Evolutionary conservation across 1,284 basidiomycete genomes (phyloP), one percentile per base, ranked within the genome.

Genomic region (Puccinia polysora): DNA sequence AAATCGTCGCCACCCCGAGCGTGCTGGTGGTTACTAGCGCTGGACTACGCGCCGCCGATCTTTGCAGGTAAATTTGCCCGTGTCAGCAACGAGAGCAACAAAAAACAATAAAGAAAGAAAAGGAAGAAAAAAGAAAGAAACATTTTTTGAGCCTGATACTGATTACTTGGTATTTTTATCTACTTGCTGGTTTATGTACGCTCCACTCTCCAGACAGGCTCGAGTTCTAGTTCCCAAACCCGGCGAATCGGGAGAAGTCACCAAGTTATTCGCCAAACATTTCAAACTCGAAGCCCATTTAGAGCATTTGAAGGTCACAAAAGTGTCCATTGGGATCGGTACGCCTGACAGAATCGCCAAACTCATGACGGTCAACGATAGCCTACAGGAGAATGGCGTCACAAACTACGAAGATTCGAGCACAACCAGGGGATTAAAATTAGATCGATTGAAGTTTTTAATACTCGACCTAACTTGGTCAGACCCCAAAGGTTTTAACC

Each of bases 261-360:
- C 65, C 23, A 68, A 68, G 53, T 40, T 68, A 23, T 68, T 68
- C 25, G 65, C 65, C 18, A 25, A 30, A 47, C 65, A 68, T 56
- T 68, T 68, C 53, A 68, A 68, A 30, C 45, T 68, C 5, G n/a
- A 52, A 55, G 52, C 56, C 18, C 65, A 68, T 30, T 43, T 55
- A 25, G 58, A 28, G 25, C 40, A 56, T 28, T 43, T 68, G 12
- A 56, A 56, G 5, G 25, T 14, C 5, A 56, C 52, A 23, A 43
- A 50, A 32, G 38, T 68, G 8, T 55, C 52, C 7, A 47, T 58
- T 25, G 65, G 52, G 7, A 53, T 58, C 0, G 65, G 65, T 30
- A 68, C 65, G 53, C 65, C 65, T 12, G 65, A 68, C 53, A 36
- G 65, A 14, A 56, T 68, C 30, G 38, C 53, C n/a, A 68, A 68